Percentiles rank a stretch among this genome's conserved stretches.
Evolutionary conservation across 2,329 filamentous ascomycete genomes (phyloP).

Genomic region (Penicillium verrucosum): DNA sequence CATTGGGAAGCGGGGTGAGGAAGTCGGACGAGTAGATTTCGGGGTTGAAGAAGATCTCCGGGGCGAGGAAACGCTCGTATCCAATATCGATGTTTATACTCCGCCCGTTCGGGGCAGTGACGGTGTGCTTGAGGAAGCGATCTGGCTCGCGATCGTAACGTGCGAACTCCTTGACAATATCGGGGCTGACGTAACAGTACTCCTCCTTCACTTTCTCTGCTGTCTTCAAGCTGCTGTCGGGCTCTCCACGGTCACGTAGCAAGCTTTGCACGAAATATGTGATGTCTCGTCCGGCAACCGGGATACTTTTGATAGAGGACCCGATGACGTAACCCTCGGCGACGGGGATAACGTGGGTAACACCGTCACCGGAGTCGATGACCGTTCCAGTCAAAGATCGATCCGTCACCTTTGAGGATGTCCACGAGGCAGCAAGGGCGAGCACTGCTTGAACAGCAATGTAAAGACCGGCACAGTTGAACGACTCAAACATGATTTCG

Average conservation of each 20-base stretch:
- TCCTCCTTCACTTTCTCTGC: slow-evolving; percentile 98
- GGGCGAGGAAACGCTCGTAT: slow-evolving; percentile 95
- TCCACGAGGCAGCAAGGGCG: slow-evolving; percentile 95
- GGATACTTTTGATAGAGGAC: slow-evolving; percentile 98
- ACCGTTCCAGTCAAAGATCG: slow-evolving; percentile 94
- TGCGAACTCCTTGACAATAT: slow-evolving; percentile 97
- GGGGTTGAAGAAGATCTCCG: slow-evolving; percentile 99
- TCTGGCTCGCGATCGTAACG: slow-evolving; percentile 91
- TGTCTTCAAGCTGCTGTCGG: slow-evolving; percentile 94
- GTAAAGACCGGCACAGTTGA: slow-evolving; percentile 98
- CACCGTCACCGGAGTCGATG: slow-evolving; percentile 97
- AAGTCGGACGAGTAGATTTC: slow-evolving; percentile 99
- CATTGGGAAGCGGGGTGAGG: slow-evolving; percentile 85
- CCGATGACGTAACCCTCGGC: slow-evolving; percentile 99
- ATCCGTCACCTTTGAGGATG: slow-evolving; percentile 94
- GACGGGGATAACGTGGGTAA: slow-evolving; percentile 97
- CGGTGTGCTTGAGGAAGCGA: slow-evolving; percentile 85
- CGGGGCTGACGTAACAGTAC: slow-evolving; percentile 96
- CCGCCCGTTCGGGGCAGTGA: slow-evolving; percentile 79
- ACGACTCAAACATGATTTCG: slow-evolving; percentile 99
- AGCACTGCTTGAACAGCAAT: slow-evolving; percentile 98
- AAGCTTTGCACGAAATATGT: slow-evolving; percentile 98
- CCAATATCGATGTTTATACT: slow-evolving; percentile 86
- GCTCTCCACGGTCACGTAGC: slow-evolving; percentile 90
- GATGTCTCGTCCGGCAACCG: slow-evolving; percentile 95